Base-by-base conservation (phyloP, 129 eudicot genomes). In the Ambrosia artemisiifolia region DNA sequence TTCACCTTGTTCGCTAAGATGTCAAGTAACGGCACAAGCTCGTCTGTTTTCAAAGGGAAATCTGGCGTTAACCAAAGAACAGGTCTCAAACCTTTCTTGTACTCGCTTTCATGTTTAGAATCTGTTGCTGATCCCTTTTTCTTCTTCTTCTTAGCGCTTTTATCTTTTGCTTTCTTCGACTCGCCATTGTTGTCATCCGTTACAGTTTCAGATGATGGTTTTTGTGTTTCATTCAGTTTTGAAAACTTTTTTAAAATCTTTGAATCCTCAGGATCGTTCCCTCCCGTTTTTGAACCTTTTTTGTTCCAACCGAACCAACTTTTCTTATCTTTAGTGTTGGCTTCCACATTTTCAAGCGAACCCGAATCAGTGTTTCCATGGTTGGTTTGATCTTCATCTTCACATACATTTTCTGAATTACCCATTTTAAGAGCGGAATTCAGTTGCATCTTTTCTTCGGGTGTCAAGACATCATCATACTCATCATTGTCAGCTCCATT, bases 241-340 rank as follows among this genome's bases (percentile, higher is more conserved):
- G 92, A 88, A 73, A 79, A 80, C 85, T 83, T 91, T 76, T 88
- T 88, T 54, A 79, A 13, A 75, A 72, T 80, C 80, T 82, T 88
- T 2, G 95, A 75, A 63, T 91, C 90, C 49, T 85, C 97, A 7
- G 73, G 80, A 73, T 85, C 91, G 49, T 91, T 87, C 5, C 67
- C 63, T 32, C 74, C 73, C 47, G 51, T 65, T 75, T 91, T 91
- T 40, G 87, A 77, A 35, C 84, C 81, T 71, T 86, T 91, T 80
- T 88, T 91, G 79, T 83, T 91, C 96, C 97, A 86, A 73, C 84
- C 90, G 72, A 91, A 91, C 97, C 97, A 91, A 62, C 88, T 48
- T 77, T 91, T 91, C 76, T 91, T 91, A 65, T 86, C 97, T 69
- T 88, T 91, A 14, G 63, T 46, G 75, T 83, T 87, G 2, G 86